Conservation (phyloP, 805 yeast species). For the Starmerella potacharoeniae region DNA sequence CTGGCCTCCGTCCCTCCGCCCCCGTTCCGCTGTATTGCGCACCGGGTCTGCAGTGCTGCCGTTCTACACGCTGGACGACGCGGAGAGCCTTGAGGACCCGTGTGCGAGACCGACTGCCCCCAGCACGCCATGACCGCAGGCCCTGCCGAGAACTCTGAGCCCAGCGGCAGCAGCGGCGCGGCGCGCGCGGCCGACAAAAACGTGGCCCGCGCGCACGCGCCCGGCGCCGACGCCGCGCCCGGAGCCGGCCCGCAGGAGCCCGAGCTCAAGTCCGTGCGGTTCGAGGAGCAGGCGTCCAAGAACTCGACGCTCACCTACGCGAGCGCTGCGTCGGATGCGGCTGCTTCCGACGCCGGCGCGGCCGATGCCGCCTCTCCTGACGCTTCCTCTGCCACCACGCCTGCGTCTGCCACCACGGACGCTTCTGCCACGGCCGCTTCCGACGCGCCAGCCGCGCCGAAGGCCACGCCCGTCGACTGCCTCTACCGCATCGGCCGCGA, state of each 20-base stretch:
- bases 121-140: background rate
- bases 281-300: constrained; percentile 2
- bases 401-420: background rate
- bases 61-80: background rate
- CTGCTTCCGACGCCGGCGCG: background rate
- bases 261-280: constrained; percentile 3
- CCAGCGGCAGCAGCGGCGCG: background rate
- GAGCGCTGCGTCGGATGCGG: background rate
- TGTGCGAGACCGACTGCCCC: background rate
- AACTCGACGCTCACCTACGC: background rate
- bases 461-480: constrained; percentile 16
- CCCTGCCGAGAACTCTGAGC: background rate
- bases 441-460: background rate
- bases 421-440: background rate
- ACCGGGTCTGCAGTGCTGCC: background rate
- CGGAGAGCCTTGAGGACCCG: background rate
- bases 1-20: background rate
- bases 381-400: background rate
- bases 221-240: too few species aligned
- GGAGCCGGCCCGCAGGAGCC: background rate
- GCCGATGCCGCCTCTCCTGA: too few species aligned
- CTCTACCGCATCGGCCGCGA: constrained; percentile 26
- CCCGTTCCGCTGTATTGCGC: background rate
- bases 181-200: background rate
- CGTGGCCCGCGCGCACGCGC: too few species aligned